phyloP scores from a whole-genome alignment of 345 rosid species.

The Euphorbia lathyris region DNA sequence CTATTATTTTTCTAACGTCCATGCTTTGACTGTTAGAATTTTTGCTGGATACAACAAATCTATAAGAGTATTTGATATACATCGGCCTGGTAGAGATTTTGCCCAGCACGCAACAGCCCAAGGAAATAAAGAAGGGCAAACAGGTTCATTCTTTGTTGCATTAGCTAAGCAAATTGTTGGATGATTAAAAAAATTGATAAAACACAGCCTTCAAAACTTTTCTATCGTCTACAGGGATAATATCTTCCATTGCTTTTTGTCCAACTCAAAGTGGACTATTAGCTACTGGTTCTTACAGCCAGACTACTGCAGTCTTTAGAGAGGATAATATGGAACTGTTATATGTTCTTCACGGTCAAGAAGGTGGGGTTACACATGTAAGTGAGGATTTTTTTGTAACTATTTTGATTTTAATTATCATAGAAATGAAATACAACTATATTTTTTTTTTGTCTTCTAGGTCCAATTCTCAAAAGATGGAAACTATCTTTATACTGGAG shows the following conservation, averaged over 20 bases:
- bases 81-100: conserved; percentile 96
- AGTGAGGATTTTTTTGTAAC: conserved; percentile 28
- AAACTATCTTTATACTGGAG: conserved; percentile 87
- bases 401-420: conserved; percentile 8
- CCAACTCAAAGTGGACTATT: conserved; percentile 78
- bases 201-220: conserved; percentile 11
- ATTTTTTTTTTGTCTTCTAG: conserved; percentile 38
- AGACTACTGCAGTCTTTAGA: conserved; percentile 76
- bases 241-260: conserved; percentile 80
- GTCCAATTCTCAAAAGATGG: conserved; percentile 95
- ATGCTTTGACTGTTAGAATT: conserved; percentile 48
- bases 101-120: conserved; percentile 64
- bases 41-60: conserved; percentile 91
- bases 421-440: conserved; percentile 4
- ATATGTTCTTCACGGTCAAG: conserved; percentile 90
- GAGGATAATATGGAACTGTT: conserved; percentile 97
- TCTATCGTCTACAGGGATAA: conserved; percentile 53
- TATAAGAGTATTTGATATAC: conserved; percentile 80
- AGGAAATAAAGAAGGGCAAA: conserved; percentile 89
- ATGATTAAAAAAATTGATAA: conserved; percentile 5
- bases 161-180: background rate
- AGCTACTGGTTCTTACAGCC: conserved; percentile 90
- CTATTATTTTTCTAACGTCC: conserved; percentile 10
- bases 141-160: conserved; percentile 44
- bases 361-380: conserved; percentile 95